These are phyloP conservation scores for Neurospora hispaniola DNA, from an alignment of 495 filamentous ascomycete genomes.

Conservation along the genomic window DNA sequence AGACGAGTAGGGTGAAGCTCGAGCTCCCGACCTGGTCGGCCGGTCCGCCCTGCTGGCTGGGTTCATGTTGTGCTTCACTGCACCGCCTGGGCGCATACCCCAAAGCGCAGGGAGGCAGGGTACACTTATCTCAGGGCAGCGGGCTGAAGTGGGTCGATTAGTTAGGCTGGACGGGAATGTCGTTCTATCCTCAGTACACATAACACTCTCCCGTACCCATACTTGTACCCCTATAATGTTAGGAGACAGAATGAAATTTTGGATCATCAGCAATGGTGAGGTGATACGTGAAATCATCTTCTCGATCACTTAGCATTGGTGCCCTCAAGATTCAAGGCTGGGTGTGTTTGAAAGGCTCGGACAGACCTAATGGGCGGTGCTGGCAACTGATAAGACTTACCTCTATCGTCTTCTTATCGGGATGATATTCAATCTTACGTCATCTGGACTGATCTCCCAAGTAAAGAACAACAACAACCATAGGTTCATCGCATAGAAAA, in stretches of 20 bases:
- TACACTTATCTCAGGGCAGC: neutral
- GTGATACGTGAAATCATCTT: neutral
- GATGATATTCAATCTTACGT: neutral
- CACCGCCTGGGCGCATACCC: neutral
- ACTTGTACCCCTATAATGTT: neutral
- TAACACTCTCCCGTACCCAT: neutral
- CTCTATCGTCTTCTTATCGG: neutral
- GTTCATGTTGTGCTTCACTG: neutral
- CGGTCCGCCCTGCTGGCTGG: neutral
- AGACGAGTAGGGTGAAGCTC: neutral
- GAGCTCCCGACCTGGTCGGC: neutral
- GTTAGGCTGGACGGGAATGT: neutral
- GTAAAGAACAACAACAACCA: neutral
- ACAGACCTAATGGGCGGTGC: neutral
- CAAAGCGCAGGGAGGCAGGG: neutral
- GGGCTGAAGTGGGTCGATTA: neutral
- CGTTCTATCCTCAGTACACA: neutral
- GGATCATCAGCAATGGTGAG: neutral
- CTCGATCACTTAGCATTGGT: neutral
- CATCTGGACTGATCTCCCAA: neutral
- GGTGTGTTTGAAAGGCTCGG: neutral
- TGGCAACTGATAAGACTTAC: neutral
- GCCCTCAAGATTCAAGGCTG: neutral
- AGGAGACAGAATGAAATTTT: neutral
- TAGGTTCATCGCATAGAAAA: neutral